Evolutionary conservation across 345 rosid species (phyloP), one percentile per base, ranked within the genome.

Genomic region (Citropsis articulata): DNA sequence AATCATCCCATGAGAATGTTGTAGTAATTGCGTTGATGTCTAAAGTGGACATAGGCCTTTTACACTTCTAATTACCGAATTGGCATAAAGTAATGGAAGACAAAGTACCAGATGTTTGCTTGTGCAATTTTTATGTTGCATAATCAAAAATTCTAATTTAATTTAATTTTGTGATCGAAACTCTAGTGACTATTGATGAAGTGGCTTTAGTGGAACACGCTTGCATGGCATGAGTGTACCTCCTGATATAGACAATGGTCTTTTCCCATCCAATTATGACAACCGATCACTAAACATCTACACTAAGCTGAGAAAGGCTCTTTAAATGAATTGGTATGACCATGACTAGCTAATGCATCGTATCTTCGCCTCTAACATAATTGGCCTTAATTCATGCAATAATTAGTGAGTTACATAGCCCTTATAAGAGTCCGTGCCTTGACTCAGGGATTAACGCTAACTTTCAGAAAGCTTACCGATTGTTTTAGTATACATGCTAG

Each of bases 141-240:
- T 28, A 19, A 14, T 3, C 14, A 13, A 42, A 45, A 1, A 0
- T 45, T 45, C 12, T 45, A 45, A 12, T 45, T 42, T 56, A 2
- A 42, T 74, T 59, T 7, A 33, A 16, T 66, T 40, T 10, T 35
- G 21, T 64, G 35, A 45, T 35, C n/a, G 31, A 57, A 19, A 18
- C 57, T 21, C 45, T 71, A 77, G 82, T 78, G 85, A 76, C 72
- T 38, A 8, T 38, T 38, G 10, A 38, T 38, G 42, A 38, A 38
- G 42, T 38, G 42, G 42, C 42, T 62, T 14, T 83, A 85, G 87
- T 87, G 89, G 89, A 84, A 76, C 89, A 89, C 88, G 82, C 72
- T 83, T 73, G 89, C 81, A 85, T 63, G 77, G 71, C 84, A 78
- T 80, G 55, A 72, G n/a, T 35, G 75, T 76, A 31, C 68, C 75